These are phyloP conservation scores for Atkinsonella hypoxylon DNA, from an alignment of 2,329 filamentous ascomycete species.

Conservation along the genomic window DNA sequence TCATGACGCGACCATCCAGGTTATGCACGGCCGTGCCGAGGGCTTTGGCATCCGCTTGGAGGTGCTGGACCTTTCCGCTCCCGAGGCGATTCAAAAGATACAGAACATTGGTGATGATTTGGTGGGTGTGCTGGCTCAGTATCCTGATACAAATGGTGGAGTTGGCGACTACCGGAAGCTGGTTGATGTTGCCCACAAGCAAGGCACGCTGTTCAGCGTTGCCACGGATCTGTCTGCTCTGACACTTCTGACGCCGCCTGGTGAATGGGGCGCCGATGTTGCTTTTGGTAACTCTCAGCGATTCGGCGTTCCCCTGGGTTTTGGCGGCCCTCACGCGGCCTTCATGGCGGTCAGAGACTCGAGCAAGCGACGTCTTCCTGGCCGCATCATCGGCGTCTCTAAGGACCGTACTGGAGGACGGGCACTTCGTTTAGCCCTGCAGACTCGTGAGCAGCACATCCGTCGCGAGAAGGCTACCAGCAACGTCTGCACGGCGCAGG, in stretches of 20 bases:
- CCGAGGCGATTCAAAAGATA: constrained; percentile 49
- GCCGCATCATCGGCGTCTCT: constrained; percentile 79
- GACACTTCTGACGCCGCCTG: constrained; percentile 77
- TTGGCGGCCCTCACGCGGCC: constrained; percentile 87
- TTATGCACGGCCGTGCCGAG: constrained; percentile 73
- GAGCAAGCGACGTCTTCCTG: constrained; percentile 89
- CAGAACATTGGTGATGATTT: constrained; percentile 68
- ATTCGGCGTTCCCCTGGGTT: constrained; percentile 84
- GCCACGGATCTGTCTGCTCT: constrained; percentile 83
- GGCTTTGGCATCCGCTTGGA: constrained; percentile 82
- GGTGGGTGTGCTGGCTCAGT: constrained; percentile 86
- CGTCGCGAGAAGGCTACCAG: constrained; percentile 92
- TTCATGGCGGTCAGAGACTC: constrained; percentile 91
- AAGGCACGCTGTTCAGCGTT: constrained; percentile 70
- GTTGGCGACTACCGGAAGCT: constrained; percentile 63
- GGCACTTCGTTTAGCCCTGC: constrained; percentile 73
- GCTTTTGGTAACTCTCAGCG: constrained; percentile 88
- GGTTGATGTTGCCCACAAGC: constrained; percentile 64
- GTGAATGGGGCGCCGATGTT: constrained; percentile 90
- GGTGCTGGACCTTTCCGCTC: constrained; percentile 56
- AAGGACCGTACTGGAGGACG: constrained; percentile 77
- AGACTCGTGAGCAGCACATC: constrained; percentile 94
- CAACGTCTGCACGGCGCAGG: constrained; percentile 95
- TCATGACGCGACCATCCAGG: constrained; percentile 76
- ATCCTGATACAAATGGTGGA: constrained; percentile 78